phyloP scores from a whole-genome alignment of 148 eudicot genomes.

The Rhododendron vialii region DNA sequence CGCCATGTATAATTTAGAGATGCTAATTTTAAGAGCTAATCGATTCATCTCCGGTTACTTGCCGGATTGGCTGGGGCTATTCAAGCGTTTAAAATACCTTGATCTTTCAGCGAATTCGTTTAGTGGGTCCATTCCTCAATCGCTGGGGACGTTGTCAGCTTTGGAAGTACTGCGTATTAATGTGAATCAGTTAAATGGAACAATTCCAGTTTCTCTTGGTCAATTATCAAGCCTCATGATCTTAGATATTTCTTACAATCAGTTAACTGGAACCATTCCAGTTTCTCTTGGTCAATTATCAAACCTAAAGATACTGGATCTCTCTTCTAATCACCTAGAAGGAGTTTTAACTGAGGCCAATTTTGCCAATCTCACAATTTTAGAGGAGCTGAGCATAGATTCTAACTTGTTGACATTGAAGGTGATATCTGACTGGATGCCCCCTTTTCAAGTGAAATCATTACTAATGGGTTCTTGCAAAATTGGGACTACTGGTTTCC shows the following conservation, averaged over 20 bases:
- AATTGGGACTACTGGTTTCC: not conserved
- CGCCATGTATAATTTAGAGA: not conserved
- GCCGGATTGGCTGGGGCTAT: not conserved
- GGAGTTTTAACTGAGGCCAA: not conserved
- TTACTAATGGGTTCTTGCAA: not conserved
- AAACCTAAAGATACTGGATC: no score
- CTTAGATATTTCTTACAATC: not conserved
- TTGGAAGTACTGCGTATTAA: accelerated
- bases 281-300: no score
- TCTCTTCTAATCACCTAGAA: not conserved
- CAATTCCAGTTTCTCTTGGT: not conserved
- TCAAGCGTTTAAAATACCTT: not conserved
- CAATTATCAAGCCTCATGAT: not conserved
- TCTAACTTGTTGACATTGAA: not conserved
- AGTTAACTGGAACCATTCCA: no score
- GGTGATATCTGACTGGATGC: not conserved
- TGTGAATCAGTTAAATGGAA: not conserved
- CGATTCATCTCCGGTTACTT: not conserved
- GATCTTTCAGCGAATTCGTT: not conserved
- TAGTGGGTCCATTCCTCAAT: not conserved
- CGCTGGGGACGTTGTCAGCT: not conserved
- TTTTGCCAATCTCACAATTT: not conserved
- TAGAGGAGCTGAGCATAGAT: not conserved
- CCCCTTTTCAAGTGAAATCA: not conserved
- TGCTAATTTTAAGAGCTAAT: not conserved